Base-by-base conservation (phyloP, 805 yeast species). In the Soucietia sequanensis region DNA sequence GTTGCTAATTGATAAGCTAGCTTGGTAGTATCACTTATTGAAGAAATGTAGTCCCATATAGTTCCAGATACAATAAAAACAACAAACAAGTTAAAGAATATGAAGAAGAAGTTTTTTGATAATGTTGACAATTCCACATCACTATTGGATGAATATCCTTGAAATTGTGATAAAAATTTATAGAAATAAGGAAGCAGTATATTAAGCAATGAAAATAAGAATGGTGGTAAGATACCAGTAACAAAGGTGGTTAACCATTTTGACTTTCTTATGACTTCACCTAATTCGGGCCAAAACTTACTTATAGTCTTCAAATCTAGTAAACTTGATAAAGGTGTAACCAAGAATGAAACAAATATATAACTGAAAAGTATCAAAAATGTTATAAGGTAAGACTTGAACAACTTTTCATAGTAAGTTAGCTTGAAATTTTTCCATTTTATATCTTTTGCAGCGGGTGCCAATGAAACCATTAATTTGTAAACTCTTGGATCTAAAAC, bases 31-130 rank as follows among this genome's bases (percentile, higher is more conserved):
- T 77, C 82, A 17, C 78, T 66, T 14, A 78, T 62, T 33, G 75
- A 62, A 0, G 81, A 75, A 48, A 76, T 68, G 47, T 75, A 78
- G 56, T 77, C 79, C 58, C 80, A 72, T 36, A 76, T 68, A 0
- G 83, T 78, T 32, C 84, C 84, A 8, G 81, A 75, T 41, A 76
- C 67, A 11, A 80, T 75, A 57, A 78, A 78, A 29, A 78, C 81
- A 50, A 78, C 61, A 41, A 78, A 78, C 60, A 78, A 65, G 48
- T 77, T 77, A 58, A 78, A 76, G 46, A 78, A 78, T 18, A 76
- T 74, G 56, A 73, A 78, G 49, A 76, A 68, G 52, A 78, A 78
- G 48, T 78, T 78, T 56, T 78, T 78, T 53, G 68, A 68, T 21
- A 78, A 65, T 3, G 80, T 68, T 3, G 80, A 70, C 27, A 78